Evolutionary conservation across 331 rosid genomes (phyloP).

Genomic region (Rhamnella rubrinervis): DNA sequence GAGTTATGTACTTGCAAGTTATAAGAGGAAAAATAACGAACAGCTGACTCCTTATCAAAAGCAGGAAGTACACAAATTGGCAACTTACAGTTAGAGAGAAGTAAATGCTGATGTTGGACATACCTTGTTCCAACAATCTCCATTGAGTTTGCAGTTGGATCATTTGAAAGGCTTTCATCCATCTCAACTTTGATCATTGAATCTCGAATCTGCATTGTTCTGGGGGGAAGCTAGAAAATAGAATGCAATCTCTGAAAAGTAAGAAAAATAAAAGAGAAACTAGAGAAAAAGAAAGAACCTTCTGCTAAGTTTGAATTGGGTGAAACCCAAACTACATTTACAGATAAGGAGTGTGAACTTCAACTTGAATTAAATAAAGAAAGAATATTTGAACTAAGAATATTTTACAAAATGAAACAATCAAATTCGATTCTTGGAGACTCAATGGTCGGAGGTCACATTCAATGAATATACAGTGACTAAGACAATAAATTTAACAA

Average conservation of each 20-base stretch:
- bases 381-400: too few species aligned
- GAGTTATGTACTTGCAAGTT: too few species aligned
- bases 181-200: constrained; percentile 66
- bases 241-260: constrained; percentile 2
- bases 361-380: too few species aligned
- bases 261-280: neutral
- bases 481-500: too few species aligned
- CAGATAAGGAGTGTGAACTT: too few species aligned
- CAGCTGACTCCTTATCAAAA: neutral
- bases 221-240: constrained; percentile 55
- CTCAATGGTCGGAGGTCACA: too few species aligned
- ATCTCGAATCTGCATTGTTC: constrained; percentile 58
- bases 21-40: neutral
- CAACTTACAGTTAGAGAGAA: neutral
- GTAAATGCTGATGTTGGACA: constrained; percentile 13
- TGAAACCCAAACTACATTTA: too few species aligned
- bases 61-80: neutral
- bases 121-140: constrained; percentile 81
- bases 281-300: neutral
- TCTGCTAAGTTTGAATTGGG: neutral
- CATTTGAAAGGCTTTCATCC: constrained; percentile 29
- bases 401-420: too few species aligned
- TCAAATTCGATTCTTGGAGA: too few species aligned
- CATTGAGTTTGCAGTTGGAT: constrained; percentile 47
- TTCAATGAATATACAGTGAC: too few species aligned